These are phyloP conservation scores for Agastache rugosa DNA, from an alignment of 257 asterid genomes.

Conservation along the genomic window DNA sequence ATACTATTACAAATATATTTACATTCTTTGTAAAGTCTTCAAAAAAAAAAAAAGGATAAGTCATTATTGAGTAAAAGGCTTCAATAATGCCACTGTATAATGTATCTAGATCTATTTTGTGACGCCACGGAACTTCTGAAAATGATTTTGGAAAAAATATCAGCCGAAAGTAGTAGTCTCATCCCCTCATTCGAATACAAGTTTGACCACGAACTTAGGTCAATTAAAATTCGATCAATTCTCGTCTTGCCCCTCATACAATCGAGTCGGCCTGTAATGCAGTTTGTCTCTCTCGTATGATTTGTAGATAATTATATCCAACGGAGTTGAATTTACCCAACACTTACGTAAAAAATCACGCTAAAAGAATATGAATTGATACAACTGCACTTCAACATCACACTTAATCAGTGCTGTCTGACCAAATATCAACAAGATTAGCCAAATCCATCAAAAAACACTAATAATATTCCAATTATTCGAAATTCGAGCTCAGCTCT, in stretches of 20 bases:
- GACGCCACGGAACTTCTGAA: conserved; percentile 35
- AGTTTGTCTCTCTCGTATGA: neutral
- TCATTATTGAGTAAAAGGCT: conserved; percentile 34
- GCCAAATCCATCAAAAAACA: neutral
- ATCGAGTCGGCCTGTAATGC: too few species aligned
- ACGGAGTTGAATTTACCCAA: neutral
- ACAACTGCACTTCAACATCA: neutral
- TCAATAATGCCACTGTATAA: conserved; percentile 35
- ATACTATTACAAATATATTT: neutral
- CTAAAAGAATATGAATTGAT: neutral
- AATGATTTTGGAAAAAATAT: conserved; percentile 6
- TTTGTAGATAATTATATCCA: too few species aligned
- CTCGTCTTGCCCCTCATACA: neutral
- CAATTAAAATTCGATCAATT: neutral
- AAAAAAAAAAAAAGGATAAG: conserved; percentile 10
- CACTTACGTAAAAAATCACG: neutral
- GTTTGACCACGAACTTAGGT: neutral
- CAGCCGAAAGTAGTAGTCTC: neutral
- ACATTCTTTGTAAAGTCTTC: neutral
- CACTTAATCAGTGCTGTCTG: neutral
- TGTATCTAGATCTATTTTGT: neutral
- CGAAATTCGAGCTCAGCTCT: too few species aligned
- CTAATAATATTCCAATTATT: neutral
- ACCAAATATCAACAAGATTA: neutral
- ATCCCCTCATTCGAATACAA: neutral